Base-by-base conservation (phyloP, 805 yeast species). In the Pichia sporocuriosa region DNA sequence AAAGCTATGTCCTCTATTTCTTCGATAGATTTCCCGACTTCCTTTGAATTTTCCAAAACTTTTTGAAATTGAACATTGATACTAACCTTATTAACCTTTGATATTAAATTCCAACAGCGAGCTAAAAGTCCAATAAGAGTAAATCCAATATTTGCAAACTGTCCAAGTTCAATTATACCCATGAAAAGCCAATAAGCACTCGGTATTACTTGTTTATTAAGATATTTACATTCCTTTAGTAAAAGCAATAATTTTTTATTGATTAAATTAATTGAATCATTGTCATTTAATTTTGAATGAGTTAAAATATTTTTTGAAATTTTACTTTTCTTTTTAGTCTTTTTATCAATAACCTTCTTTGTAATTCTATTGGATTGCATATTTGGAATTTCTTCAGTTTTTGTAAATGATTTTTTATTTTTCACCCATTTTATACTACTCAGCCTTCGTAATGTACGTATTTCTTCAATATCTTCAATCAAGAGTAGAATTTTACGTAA, bases 111-210 rank as follows among this genome's bases (percentile, higher is more conserved):
- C 32, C 67, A 58, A 9, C 84, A 51, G 39, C 70, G 67, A 2
- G 83, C 70, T 29, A 77, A 50, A 16, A 65, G 39, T 0, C 84
- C 95, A 4, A 85, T 53, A 30, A 86, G 58, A 0, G 83, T 75
- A 47, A 87, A 69, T 2, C 95, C 95, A 11, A 87, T 57, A 2
- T 80, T 72, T 6, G 85, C 69, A 53, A 83, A 87, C 54, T 88
- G 95, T 0, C 89, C 95, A 44, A 79, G 68, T 1, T 82, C 79
- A 7, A 87, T 67, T 1, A 87, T 70, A 1, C 79, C 73, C 57
- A 81, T 79, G 53, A 84, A 82, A 11, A 74, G 72, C 44, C 73
- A 70, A 57, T 74, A 81, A 23, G 81, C 74, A 24, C 63, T 62
- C 6, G 70, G 72, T 0, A 77, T 52, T 3, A 67, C 51, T 43